A percentile compares a stretch with the other conserved stretches of the same genome.
These are phyloP conservation scores for Rhamnella rubrinervis DNA, from an alignment of 331 rosid genomes.

Conservation along the genomic window DNA sequence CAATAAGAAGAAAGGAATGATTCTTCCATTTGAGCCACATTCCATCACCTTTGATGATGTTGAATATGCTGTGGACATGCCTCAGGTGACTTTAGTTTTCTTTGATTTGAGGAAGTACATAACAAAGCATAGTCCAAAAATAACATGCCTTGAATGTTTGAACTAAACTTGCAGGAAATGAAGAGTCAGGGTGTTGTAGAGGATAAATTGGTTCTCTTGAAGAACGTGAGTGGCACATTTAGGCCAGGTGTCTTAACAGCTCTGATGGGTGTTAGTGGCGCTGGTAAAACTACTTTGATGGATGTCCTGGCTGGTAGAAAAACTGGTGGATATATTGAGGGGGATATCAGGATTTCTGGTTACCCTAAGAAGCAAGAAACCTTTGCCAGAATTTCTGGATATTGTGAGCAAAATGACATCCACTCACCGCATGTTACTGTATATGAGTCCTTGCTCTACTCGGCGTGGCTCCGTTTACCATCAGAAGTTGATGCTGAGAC, in stretches of 20 bases:
- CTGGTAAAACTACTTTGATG: slow-evolving; percentile 65
- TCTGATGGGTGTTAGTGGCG: slow-evolving; percentile 76
- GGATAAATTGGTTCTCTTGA: slow-evolving; percentile 60
- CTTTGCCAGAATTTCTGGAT: slow-evolving; percentile 73
- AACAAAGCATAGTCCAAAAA: background rate
- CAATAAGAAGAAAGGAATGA: slow-evolving; percentile 53
- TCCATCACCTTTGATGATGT: slow-evolving; percentile 67
- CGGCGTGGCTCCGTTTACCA: slow-evolving; percentile 43
- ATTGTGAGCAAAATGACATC: slow-evolving; percentile 77
- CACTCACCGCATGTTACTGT: slow-evolving; percentile 80
- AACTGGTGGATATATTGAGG: slow-evolving; percentile 69
- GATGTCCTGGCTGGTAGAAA: slow-evolving; percentile 78
- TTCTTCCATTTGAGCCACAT: slow-evolving; percentile 71
- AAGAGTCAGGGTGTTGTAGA: slow-evolving; percentile 54
- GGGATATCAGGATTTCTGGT: slow-evolving; percentile 59
- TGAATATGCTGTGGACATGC: slow-evolving; percentile 71
- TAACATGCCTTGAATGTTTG: background rate
- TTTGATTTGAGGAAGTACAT: background rate
- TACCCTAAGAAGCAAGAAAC: slow-evolving; percentile 75
- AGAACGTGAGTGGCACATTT: slow-evolving; percentile 65
- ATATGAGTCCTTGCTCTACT: slow-evolving; percentile 39
- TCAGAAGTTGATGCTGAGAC: slow-evolving; percentile 25
- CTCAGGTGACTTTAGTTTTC: slow-evolving; percentile 40
- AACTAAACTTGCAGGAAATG: slow-evolving; percentile 51
- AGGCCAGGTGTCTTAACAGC: slow-evolving; percentile 82